These are phyloP conservation scores for Fusarium cyanostomum DNA, from an alignment of 2,329 filamentous ascomycete genomes.

Conservation along the genomic window DNA sequence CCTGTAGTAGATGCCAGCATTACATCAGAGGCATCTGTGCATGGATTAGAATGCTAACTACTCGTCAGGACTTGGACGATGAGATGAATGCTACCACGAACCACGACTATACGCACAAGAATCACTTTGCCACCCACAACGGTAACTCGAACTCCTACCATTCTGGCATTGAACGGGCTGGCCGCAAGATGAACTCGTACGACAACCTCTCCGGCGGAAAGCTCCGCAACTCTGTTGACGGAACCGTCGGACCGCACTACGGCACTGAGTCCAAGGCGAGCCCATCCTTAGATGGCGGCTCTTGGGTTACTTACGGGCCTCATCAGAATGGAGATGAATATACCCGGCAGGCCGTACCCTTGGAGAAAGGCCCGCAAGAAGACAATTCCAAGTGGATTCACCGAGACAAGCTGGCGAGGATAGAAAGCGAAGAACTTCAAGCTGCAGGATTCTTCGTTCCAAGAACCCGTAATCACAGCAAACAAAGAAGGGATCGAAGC, in stretches of 20 bases:
- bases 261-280: constrained; percentile 40
- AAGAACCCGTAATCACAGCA: constrained; percentile 62
- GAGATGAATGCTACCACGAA: constrained; percentile 26
- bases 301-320: constrained; percentile 24
- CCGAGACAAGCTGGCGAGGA: constrained; percentile 82
- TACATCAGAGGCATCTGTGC: background rate
- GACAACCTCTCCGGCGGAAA: constrained; percentile 45
- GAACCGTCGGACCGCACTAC: constrained; percentile 31
- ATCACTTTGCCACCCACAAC: constrained; percentile 35
- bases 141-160: constrained; percentile 41
- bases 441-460: constrained; percentile 76
- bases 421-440: constrained; percentile 82
- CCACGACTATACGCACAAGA: constrained; percentile 34
- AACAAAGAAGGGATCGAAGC: constrained; percentile 52
- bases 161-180: constrained; percentile 41
- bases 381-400: constrained; percentile 86
- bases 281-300: constrained; percentile 33
- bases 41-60: constrained; percentile 23
- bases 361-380: constrained; percentile 49
- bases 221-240: constrained; percentile 39
- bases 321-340: constrained; percentile 40
- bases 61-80: constrained; percentile 32
- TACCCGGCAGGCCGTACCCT: constrained; percentile 40
- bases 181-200: constrained; percentile 50
- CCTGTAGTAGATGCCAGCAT: background rate